These are phyloP conservation scores for Salix purpurea DNA, from an alignment of 345 rosid species.

Conservation along the genomic window DNA sequence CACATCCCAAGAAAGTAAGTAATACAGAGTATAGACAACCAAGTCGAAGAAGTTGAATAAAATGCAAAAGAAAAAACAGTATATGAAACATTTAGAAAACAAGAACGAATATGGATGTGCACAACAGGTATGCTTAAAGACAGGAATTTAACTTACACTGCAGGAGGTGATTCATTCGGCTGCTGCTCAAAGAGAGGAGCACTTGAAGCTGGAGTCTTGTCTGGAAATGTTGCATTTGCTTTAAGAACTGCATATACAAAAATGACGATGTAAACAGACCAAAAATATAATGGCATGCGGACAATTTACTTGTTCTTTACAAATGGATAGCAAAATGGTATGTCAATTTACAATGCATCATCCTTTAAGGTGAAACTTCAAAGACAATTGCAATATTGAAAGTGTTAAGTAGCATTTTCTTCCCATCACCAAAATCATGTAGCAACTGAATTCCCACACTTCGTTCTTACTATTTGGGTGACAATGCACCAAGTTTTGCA, in stretches of 20 bases:
- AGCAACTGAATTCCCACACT: background rate
- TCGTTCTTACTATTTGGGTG: background rate
- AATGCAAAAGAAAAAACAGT: background rate
- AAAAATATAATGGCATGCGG: background rate
- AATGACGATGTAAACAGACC: background rate
- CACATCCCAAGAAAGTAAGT: conserved; percentile 1
- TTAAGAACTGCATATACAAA: conserved; percentile 63
- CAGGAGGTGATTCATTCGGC: conserved; percentile 61
- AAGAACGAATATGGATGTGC: background rate
- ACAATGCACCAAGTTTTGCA: background rate
- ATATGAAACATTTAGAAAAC: background rate
- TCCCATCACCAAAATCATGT: background rate
- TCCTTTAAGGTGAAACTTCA: background rate
- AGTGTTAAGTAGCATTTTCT: background rate
- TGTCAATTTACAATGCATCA: background rate
- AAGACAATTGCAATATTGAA: background rate
- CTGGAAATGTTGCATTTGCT: conserved; percentile 61
- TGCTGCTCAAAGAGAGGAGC: conserved; percentile 64
- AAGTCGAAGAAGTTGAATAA: background rate
- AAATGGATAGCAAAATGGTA: background rate
- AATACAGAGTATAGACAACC: background rate
- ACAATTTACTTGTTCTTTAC: background rate
- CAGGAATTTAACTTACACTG: conserved; percentile 44
- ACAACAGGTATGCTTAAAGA: background rate
- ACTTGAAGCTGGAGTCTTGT: conserved; percentile 61